phyloP scores from a whole-genome alignment of 331 rosid genomes.

The Malus hybrid region DNA sequence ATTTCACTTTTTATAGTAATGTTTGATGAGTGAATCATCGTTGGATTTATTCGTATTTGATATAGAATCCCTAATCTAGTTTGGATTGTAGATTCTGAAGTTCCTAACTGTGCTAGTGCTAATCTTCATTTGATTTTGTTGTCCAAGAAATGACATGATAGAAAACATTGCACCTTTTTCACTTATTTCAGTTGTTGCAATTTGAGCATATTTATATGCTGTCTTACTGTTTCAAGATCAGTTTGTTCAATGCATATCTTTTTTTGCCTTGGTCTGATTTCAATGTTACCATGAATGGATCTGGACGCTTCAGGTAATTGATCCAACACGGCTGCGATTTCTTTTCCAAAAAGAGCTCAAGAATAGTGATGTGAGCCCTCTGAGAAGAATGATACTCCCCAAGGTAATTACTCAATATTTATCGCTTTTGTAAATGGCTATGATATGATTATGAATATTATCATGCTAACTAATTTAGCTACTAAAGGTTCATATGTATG shows the following conservation, averaged over 20 bases:
- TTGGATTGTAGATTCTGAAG: background rate
- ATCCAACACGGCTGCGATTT: conserved; percentile 51
- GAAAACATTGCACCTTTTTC: background rate
- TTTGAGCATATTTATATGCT: background rate
- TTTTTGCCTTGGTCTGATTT: background rate
- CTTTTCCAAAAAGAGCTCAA: conserved; percentile 86
- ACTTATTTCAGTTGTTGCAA: background rate
- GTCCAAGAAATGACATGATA: background rate
- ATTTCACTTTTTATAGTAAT: background rate
- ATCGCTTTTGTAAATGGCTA: background rate
- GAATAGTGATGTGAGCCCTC: conserved; percentile 92
- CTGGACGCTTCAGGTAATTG: conserved; percentile 39
- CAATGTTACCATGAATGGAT: background rate
- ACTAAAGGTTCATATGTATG: background rate
- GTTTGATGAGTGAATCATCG: background rate
- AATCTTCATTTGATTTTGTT: background rate
- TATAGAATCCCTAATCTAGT: background rate
- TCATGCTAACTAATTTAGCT: background rate
- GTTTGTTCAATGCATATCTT: background rate
- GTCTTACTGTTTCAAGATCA: background rate
- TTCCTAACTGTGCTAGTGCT: background rate
- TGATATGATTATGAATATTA: background rate
- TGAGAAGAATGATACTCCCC: conserved; percentile 86
- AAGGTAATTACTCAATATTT: conserved; percentile 39
- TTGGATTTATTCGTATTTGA: background rate